Conservation (phyloP, 495 filamentous ascomycete genomes). For the Parathielavia appendiculata region DNA sequence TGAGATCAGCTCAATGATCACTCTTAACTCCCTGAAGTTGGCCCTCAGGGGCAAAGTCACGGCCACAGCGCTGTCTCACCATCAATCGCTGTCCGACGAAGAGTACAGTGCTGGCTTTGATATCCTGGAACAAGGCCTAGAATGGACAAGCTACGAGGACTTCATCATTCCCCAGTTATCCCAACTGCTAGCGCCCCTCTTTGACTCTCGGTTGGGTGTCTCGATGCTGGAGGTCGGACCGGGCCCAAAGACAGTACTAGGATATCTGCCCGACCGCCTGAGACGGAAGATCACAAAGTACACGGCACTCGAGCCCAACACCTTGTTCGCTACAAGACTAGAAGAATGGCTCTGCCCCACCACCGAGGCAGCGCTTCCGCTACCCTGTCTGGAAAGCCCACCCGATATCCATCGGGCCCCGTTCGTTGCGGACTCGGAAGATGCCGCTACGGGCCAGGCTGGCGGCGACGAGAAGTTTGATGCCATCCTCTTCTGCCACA, state of each 20-base stretch:
- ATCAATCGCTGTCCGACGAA: conserved; percentile 46
- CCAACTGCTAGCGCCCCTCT: conserved; percentile 43
- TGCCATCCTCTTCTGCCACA: conserved; percentile 58
- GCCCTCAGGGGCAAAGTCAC: conserved; percentile 43
- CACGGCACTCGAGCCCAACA: conserved; percentile 53
- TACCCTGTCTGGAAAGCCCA: conserved; percentile 41
- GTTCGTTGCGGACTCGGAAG: conserved; percentile 38
- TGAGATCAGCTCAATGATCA: conserved; percentile 41
- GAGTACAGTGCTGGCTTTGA: conserved; percentile 53
- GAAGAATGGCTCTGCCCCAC: conserved; percentile 45
- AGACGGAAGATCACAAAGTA: conserved; percentile 49
- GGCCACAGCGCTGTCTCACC: conserved; percentile 27
- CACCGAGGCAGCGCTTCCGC: conserved; percentile 37
- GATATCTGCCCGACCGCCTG: conserved; percentile 43
- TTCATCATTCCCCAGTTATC: conserved; percentile 56
- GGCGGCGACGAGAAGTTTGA: conserved; percentile 44
- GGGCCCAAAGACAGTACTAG: conserved; percentile 53
- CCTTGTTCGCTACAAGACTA: conserved; percentile 44
- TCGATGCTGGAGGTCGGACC: conserved; percentile 60
- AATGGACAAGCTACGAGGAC: conserved; percentile 47
- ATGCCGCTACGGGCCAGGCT: conserved; percentile 15
- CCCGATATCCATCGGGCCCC: conserved; percentile 44
- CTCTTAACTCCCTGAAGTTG: conserved; percentile 45
- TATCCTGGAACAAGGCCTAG: conserved; percentile 41
- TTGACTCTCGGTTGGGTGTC: conserved; percentile 43